phyloP scores from a whole-genome alignment of 495 filamentous ascomycete genomes.

The Podospora didyma region DNA sequence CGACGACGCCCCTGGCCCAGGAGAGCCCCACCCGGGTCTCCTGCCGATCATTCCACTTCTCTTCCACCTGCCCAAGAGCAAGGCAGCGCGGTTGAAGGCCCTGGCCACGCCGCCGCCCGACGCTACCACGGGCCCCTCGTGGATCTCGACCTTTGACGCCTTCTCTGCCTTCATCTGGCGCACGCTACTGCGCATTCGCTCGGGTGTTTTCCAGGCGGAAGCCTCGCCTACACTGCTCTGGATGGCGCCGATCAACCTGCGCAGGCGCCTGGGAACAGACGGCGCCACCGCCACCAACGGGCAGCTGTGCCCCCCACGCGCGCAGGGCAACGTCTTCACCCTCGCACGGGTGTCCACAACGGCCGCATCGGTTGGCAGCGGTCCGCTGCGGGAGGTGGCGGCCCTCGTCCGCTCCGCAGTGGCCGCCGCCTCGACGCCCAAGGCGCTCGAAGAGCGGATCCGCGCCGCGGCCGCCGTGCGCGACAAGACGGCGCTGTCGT shows the following conservation, averaged over 20 bases:
- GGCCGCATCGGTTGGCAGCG: too few species aligned
- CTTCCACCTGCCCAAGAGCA: conserved; percentile 40
- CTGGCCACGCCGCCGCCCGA: background rate
- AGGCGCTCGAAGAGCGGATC: conserved; percentile 21
- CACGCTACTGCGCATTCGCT: conserved; percentile 25
- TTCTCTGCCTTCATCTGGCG: conserved; percentile 36
- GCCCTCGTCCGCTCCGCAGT: conserved; percentile 9
- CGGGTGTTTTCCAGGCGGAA: conserved; percentile 29
- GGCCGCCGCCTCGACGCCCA: conserved; percentile 32
- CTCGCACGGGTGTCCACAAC: too few species aligned
- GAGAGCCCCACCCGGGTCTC: conserved; percentile 25
- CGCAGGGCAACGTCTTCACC: too few species aligned
- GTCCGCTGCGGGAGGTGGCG: conserved; percentile 28
- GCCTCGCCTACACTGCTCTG: conserved; percentile 22
- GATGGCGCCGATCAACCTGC: conserved; percentile 36
- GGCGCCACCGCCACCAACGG: too few species aligned
- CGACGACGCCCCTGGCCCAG: background rate
- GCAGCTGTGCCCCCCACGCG: too few species aligned
- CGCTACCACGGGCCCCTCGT: conserved; percentile 16
- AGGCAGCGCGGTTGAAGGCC: conserved; percentile 35
- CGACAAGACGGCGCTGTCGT: conserved; percentile 33
- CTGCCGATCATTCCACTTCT: conserved; percentile 24
- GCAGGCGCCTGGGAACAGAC: too few species aligned
- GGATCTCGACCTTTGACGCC: conserved; percentile 42
- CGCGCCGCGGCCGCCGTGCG: conserved; percentile 28